phyloP scores from a whole-genome alignment of 148 eudicot species.

The Pharnaceum exiguum region DNA sequence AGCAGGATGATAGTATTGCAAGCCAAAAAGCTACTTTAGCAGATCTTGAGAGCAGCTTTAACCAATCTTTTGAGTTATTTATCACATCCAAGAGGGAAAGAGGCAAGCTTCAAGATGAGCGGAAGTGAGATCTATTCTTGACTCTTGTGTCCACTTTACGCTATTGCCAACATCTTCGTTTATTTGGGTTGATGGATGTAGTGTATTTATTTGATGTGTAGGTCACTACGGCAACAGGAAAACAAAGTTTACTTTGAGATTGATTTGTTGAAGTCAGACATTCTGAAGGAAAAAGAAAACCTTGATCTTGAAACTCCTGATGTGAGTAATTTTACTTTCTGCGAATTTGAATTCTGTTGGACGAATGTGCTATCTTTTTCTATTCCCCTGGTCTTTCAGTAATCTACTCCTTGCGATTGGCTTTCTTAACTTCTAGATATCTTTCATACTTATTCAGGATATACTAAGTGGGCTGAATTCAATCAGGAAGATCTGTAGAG shows the following conservation, averaged over 20 bases:
- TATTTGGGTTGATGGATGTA: neutral
- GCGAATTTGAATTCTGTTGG: no score
- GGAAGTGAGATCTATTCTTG: slow-evolving; percentile 55
- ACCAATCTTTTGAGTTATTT: slow-evolving; percentile 47
- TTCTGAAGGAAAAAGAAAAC: slow-evolving; percentile 84
- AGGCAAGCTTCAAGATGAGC: slow-evolving; percentile 75
- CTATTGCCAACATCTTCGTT: neutral
- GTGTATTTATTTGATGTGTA: slow-evolving; percentile 11
- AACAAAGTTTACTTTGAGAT: slow-evolving; percentile 80
- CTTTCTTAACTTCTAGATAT: neutral
- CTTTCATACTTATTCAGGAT: slow-evolving; percentile 52
- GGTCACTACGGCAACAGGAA: slow-evolving; percentile 85
- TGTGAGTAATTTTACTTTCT: slow-evolving; percentile 50
- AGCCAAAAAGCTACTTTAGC: slow-evolving; percentile 44
- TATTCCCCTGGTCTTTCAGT: neutral
- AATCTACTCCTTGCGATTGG: neutral
- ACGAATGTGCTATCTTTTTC: neutral
- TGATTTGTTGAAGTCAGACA: slow-evolving; percentile 71
- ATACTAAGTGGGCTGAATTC: slow-evolving; percentile 86
- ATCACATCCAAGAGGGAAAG: slow-evolving; percentile 58
- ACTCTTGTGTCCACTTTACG: neutral
- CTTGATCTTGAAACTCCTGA: slow-evolving; percentile 97
- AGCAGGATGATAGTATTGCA: slow-evolving; percentile 49
- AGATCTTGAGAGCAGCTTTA: slow-evolving; percentile 45
- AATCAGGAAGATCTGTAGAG: slow-evolving; percentile 60